Percentiles rank a stretch among this genome's conserved stretches.
These are phyloP conservation scores for Penicillium thymicola DNA, from an alignment of 2,329 filamentous ascomycete species.

Conservation along the genomic window DNA sequence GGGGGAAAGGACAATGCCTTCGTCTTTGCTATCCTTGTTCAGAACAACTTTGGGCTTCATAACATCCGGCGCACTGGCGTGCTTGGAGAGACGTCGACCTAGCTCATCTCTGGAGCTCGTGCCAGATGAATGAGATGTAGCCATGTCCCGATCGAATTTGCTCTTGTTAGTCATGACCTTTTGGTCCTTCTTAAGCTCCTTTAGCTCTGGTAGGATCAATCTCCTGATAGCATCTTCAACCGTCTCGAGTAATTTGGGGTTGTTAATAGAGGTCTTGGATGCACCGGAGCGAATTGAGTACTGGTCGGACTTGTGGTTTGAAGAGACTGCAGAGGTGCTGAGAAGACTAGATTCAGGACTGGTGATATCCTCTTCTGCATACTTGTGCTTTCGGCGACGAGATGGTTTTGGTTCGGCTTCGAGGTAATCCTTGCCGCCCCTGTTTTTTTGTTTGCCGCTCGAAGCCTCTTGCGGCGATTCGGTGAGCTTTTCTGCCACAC, in stretches of 20 bases:
- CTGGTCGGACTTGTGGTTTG: slow-evolving; percentile 55
- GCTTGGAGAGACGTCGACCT: slow-evolving; percentile 57
- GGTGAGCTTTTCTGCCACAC: slow-evolving; percentile 65
- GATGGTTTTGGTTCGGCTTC: slow-evolving; percentile 46
- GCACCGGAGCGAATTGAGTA: slow-evolving; percentile 59
- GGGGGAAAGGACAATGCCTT: slow-evolving; percentile 57
- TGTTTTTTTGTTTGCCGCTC: slow-evolving; percentile 42
- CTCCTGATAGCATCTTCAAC: slow-evolving; percentile 91
- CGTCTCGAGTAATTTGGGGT: slow-evolving; percentile 83
- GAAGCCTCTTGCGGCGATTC: slow-evolving; percentile 48
- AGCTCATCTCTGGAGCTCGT: slow-evolving; percentile 57
- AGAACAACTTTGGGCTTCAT: slow-evolving; percentile 61
- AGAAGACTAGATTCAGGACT: slow-evolving; percentile 62
- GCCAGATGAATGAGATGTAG: slow-evolving; percentile 57
- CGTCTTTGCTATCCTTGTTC: slow-evolving; percentile 57
- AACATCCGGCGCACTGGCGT: slow-evolving; percentile 59
- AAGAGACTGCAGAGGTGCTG: slow-evolving; percentile 54
- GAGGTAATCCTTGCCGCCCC: slow-evolving; percentile 45
- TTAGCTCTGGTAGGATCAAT: slow-evolving; percentile 85
- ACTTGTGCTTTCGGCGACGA: slow-evolving; percentile 49
- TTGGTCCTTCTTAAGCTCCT: slow-evolving; percentile 85
- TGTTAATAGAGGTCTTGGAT: slow-evolving; percentile 77
- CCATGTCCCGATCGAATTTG: slow-evolving; percentile 63
- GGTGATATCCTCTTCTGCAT: slow-evolving; percentile 52
- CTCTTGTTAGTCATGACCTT: slow-evolving; percentile 70